A percentile compares a stretch with the other conserved stretches of the same genome.
Evolutionary conservation across 2,329 filamentous ascomycete genomes (phyloP).

Genomic region (Calycina marina): DNA sequence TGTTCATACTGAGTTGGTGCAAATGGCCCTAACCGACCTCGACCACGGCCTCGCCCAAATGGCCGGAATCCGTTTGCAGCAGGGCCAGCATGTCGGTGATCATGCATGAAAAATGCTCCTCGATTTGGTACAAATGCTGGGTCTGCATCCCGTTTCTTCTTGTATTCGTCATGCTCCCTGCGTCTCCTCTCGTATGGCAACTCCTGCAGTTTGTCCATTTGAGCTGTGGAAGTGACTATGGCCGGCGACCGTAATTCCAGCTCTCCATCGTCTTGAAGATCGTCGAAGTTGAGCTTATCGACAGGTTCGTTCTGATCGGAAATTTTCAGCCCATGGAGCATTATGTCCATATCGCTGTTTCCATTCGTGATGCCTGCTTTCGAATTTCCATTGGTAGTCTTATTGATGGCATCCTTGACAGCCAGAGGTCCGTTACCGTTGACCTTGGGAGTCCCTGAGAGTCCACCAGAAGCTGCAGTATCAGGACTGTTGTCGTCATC

Average conservation of each 20-base stretch:
- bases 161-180: constrained; percentile 82
- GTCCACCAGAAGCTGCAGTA: constrained; percentile 38
- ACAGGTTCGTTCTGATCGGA: constrained; percentile 13
- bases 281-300: constrained; percentile 19
- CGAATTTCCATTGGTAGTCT: constrained; percentile 20
- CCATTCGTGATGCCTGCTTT: constrained; percentile 27
- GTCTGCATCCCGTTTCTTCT: constrained; percentile 74
- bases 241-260: constrained; percentile 17
- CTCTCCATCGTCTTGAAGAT: constrained; percentile 18
- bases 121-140: constrained; percentile 89
- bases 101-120: constrained; percentile 94
- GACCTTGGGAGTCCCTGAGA: constrained; percentile 13
- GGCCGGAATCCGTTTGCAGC: constrained; percentile 65
- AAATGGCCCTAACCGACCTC: constrained; percentile 42
- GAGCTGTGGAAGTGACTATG: constrained; percentile 24
- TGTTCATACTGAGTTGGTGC: constrained; percentile 48
- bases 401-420: constrained; percentile 17
- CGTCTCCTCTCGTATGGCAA: constrained; percentile 55
- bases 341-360: constrained; percentile 37
- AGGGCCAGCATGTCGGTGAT: constrained; percentile 68
- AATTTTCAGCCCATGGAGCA: constrained; percentile 34
- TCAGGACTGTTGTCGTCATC: constrained; percentile 52
- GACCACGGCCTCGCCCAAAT: constrained; percentile 48
- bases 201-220: constrained; percentile 33
- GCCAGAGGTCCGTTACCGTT: constrained; percentile 24